Base-by-base conservation (phyloP, 2,329 filamentous ascomycete species). In the Ophiostoma sp. region DNA sequence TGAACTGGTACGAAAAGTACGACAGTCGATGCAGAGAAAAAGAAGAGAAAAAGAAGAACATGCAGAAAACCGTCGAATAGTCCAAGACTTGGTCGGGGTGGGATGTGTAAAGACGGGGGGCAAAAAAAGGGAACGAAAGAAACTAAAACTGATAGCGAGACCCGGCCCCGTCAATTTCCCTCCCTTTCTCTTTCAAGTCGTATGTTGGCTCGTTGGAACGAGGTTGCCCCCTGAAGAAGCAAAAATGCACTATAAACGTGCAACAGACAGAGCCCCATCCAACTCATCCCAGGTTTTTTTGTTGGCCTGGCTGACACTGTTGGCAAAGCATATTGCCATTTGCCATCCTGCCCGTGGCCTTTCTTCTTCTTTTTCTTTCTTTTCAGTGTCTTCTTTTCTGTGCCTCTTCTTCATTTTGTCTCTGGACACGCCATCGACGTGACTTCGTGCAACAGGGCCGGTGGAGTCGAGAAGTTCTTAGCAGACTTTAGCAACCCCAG, bases 71-170 rank as follows among this genome's bases (percentile, higher is more conserved):
- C 57, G 31, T 64, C n/a, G 61, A 45, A 9, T 36, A 45, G 57
- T 45, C 36, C 42, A 63, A 39, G 59, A 33, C 59, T 22, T 28
- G 61, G 39, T 66, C 12, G 61, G 57, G 61, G 61, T 19, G 11
- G 61, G 61, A 66, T 66, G 61, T 66, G 61, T n/a, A 66, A 17
- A 66, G 61, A 8, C 2, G 61, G n/a, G 61, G 36, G 61, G 36
- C 61, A 45, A 66, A 17, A 28, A 15, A n/a, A 25, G 19, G 12
- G 8, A 33, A 15, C 11, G 9, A 68, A 48, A 28, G 22, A 28
- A 22, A 25, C 8, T 45, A 42, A 25, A 48, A 11, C 39, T 48
- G 57, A 64, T 33, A 63, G 33, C 59, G n/a, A 22, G n/a, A 31
- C 39, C 22, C 15, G 15, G 63, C 22, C 22, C 25, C 63, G 39